Percentiles rank a stretch among this genome's conserved stretches.
Conservation (phyloP, 192 early-diverging fungal species). For the Backusella westeae region DNA sequence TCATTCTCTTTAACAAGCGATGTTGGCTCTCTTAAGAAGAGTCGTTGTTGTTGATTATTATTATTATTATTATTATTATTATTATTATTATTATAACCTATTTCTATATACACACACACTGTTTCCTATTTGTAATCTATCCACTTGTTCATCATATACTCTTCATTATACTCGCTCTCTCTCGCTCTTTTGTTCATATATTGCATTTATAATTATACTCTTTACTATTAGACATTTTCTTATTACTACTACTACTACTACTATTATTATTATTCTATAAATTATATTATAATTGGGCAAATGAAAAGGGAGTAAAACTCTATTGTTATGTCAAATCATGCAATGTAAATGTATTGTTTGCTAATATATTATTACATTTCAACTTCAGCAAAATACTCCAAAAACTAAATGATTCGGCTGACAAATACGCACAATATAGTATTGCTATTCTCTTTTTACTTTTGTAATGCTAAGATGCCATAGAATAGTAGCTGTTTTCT, state of each 20-base stretch:
- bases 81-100: background rate
- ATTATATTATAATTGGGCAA: background rate
- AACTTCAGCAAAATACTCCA: background rate
- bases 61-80: background rate
- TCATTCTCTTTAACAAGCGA: slow-evolving; percentile 7
- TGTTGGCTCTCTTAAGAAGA: background rate
- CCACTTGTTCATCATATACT: background rate
- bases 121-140: background rate
- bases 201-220: background rate
- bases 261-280: background rate
- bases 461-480: background rate
- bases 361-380: background rate
- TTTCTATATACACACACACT: background rate
- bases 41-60: background rate
- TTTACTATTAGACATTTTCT: background rate
- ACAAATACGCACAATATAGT: background rate
- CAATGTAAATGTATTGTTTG: background rate
- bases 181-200: background rate
- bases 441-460: background rate
- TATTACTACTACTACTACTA: background rate
- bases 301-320: too few species aligned
- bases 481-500: background rate
- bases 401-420: background rate
- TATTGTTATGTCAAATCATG: background rate
- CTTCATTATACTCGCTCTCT: background rate